Conservation (phyloP, 2,329 filamentous ascomycete genomes). For the Laburnicola sp. region DNA sequence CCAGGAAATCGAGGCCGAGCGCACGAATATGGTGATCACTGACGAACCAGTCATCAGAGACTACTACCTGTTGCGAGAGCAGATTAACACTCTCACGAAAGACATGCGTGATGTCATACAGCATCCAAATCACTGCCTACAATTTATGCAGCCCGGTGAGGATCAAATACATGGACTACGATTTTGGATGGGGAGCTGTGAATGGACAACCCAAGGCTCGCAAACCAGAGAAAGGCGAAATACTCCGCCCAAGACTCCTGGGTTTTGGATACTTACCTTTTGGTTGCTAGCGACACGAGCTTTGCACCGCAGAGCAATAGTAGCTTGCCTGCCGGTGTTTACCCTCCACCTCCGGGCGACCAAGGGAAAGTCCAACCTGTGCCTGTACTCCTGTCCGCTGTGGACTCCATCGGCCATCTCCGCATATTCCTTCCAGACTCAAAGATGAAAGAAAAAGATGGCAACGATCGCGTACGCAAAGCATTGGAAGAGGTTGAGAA, state of each 20-base stretch:
- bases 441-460: constrained; percentile 69
- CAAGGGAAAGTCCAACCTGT: constrained; percentile 77
- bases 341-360: constrained; percentile 64
- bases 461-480: constrained; percentile 69
- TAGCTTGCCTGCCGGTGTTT: constrained; percentile 66
- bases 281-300: constrained; percentile 58
- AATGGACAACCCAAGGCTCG: constrained; percentile 64
- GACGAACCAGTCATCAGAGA: constrained; percentile 90
- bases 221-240: constrained; percentile 65
- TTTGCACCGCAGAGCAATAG: constrained; percentile 63
- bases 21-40: constrained; percentile 72
- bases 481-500: constrained; percentile 76
- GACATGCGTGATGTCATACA: constrained; percentile 93
- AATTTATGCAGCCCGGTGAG: constrained; percentile 83
- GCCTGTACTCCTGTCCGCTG: constrained; percentile 80
- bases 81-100: constrained; percentile 78
- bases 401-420: constrained; percentile 82
- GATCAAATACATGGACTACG: constrained; percentile 75
- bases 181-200: constrained; percentile 94
- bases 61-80: constrained; percentile 87
- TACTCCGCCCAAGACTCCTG: constrained; percentile 74
- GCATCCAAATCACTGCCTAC: constrained; percentile 82
- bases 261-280: constrained; percentile 79
- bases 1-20: constrained; percentile 74
- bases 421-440: constrained; percentile 75